Evolutionary conservation across 805 yeast genomes (phyloP), one percentile per base, ranked within the genome.

Genomic region (Ogataea methanolica): DNA sequence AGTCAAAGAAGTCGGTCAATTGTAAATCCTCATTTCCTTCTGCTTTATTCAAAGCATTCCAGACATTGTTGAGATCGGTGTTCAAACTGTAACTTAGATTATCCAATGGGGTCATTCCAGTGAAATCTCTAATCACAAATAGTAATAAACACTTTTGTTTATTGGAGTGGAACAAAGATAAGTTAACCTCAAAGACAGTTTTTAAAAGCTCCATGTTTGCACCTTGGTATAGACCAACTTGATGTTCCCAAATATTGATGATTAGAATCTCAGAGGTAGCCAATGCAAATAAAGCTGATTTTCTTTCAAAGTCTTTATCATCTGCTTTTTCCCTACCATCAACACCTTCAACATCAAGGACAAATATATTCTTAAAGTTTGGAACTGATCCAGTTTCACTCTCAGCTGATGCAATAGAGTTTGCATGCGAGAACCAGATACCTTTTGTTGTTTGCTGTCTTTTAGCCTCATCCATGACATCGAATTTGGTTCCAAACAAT

Each of bases 291-390:
- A 94, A 71, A 0, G 98, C 98, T 1, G 97, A 91, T 58, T 94
- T 94, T 48, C 99, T 79, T 68, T 94, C 99, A 66, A 94, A 94
- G 68, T 94, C 99, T 67, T 94, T 97, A 67, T 94, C 98, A 59
- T 94, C 99, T 23, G 98, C 98, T 47, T 97, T 79, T 68, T 94
- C 99, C 50, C 97, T 78, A 42, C 99, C 98, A 69, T 94, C 99
- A 0, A 97, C 91, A 42, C 99, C 99, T 69, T 94, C 99, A n/a
- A 94, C 98, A 63, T 94, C 99, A 77, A 94, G 78, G 2, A 94
- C 95, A 51, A 88, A 76, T 11, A 89, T 72, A 52, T 80, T 56
- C 21, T 53, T 49, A 16, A 58, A 48, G 38, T 58, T 59, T 6
- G 52, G 42, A 5, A 47, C 44, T 4, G 33, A 40, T 3, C 56